Base-by-base conservation (phyloP, 1,139 yeast species). In the Debaryomyces sp. region DNA sequence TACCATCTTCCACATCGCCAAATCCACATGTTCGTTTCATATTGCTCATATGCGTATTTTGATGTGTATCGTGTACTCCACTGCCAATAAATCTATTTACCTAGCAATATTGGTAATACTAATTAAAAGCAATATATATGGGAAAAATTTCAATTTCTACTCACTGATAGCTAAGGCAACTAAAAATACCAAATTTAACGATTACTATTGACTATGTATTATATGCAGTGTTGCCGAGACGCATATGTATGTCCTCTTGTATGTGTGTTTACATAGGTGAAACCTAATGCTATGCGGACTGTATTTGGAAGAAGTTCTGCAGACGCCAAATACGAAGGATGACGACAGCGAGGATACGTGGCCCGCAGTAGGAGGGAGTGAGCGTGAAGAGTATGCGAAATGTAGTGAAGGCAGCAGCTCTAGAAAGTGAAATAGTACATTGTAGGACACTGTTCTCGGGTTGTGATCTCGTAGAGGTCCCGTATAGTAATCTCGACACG, bases 171-270 rank as follows among this genome's bases (percentile, higher is more conserved):
- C 43, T 37, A 22, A 24, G 30, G 41, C 41, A 37, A 37, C 21
- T 22, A 22, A 37, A 39, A 37, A 39, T 39, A 18, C 37, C 24
- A 17, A 27, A 10, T 32, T 29, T 41, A 41, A 41, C 43, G 43
- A 41, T 22, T 39, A 21, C 22, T 39, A 27, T 27, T 39, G 27
- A 24, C 33, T 10, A 8, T 12, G 26, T 9, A 21, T 21, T 39
- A 27, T 39, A 39, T 39, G 29, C 42, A 39, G 42, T 39, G 33
- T 32, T 15, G 17, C 33, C 33, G 42, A 27, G 29, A 39, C 24
- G 42, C 42, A 13, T 27, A 39, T 12, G 34, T 12, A 39, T 21
- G 38, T 21, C 10, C 21, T 22, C 21, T 35, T 35, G 38, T 35
- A 22, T 8, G 38, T 35, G 10, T 21, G 13, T 12, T 35, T n/a